Base-by-base conservation (phyloP, 2,329 filamentous ascomycete genomes). In the Elsinoe arachidis region DNA sequence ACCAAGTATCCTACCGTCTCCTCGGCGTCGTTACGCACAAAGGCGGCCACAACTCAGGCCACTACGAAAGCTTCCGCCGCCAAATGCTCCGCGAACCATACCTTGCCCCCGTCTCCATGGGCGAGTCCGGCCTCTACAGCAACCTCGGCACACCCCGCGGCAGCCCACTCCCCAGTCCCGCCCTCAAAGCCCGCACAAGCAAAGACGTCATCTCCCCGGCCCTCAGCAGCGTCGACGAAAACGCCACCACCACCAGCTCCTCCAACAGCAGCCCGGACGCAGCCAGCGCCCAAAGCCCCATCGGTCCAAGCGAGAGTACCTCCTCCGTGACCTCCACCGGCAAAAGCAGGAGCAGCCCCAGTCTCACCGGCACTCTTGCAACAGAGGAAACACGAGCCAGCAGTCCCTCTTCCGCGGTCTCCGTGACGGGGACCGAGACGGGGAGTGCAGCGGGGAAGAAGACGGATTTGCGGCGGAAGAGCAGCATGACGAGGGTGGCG, bases 51-150 rank as follows among this genome's bases (percentile, higher is more conserved):
- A 86, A 96, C 67, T 96, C 90, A 65, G 93, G 93, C 0, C 93
- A 99, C 69, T 99, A 99, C 73, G 93, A 99, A 70, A 92, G 90
- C 0, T 97, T 97, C 71, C 82, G 93, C 34, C 82, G 93, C 37
- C 93, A 97, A 71, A 47, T 56, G 30, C 23, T 43, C 11, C 23
- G 43, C 7, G 76, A 86, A 2, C 91, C 91, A 0, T 97, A 85
- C 68, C 87, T 89, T 1, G 96, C 92, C 6, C 84, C 87, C 0
- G 85, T 88, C 63, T 84, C 84, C 0, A 92, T 95, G 71, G 86
- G 87, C 60, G 80, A 80, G 5, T 87, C 88, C 37, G 85, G 84
- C 5, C 82, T 86, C 34, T 92, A 88, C 67, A 89, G 86, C 69
- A 78, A 66, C 74, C 82, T 61, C n/a, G 61, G 60, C 3, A 68